phyloP scores from a whole-genome alignment of 2,329 filamentous ascomycete species.

The Tolypocladium endophyticum region DNA sequence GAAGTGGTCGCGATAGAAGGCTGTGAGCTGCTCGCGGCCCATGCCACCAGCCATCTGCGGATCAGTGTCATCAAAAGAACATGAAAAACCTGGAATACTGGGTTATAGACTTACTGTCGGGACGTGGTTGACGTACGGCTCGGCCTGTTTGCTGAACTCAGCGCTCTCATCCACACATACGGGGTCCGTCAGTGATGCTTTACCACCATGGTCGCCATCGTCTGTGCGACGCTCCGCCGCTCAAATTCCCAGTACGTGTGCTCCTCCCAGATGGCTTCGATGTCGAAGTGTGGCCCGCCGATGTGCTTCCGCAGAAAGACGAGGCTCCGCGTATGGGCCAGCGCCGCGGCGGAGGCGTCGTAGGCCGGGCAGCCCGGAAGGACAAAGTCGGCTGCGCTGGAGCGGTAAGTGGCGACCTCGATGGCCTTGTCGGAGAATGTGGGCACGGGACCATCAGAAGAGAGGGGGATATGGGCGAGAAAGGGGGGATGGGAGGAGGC shows the following conservation, averaged over 20 bases:
- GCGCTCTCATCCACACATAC: background rate
- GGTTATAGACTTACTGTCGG: constrained; percentile 40
- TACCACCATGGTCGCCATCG: constrained; percentile 68
- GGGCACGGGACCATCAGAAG: background rate
- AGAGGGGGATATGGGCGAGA: background rate
- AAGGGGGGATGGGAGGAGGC: background rate
- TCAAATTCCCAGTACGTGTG: constrained; percentile 63
- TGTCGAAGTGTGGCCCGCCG: constrained; percentile 57
- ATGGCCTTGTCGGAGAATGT: background rate
- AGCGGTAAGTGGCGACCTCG: constrained; percentile 14
- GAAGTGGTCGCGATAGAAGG: constrained; percentile 64
- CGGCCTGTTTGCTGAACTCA: constrained; percentile 12
- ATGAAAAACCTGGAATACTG: background rate
- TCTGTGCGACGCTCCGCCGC: constrained; percentile 54
- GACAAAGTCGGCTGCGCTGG: constrained; percentile 24
- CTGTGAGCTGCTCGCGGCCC: constrained; percentile 49
- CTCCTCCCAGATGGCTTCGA: constrained; percentile 70
- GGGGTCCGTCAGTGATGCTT: background rate
- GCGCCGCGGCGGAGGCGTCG: constrained; percentile 38
- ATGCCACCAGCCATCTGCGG: constrained; percentile 51
- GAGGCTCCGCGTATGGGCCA: constrained; percentile 56
- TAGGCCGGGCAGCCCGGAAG: constrained; percentile 39
- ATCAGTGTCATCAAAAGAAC: background rate
- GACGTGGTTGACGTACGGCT: constrained; percentile 69
- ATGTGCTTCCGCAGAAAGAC: constrained; percentile 54